phyloP scores from a whole-genome alignment of 177 flowering plant species.

The Telopea speciosissima region DNA sequence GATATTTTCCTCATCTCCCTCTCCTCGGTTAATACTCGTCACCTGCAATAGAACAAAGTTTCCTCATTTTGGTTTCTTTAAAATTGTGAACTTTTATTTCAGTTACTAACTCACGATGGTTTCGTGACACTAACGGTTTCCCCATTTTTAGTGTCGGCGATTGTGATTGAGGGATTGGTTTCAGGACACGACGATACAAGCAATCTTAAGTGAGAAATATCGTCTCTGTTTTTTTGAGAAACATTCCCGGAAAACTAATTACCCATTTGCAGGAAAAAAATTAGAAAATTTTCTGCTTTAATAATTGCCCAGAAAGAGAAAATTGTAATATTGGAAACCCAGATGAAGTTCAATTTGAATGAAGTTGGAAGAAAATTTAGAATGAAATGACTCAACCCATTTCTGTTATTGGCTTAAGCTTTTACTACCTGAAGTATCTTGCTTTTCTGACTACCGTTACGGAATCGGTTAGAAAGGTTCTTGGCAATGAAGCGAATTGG shows the following conservation, averaged over 20 bases:
- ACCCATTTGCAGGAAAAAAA: no score
- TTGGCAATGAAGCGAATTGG: slow-evolving; percentile 31
- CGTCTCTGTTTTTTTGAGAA: neutral
- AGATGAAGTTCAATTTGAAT: no score
- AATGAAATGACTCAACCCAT: neutral
- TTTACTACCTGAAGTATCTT: slow-evolving; percentile 16
- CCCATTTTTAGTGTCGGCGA: neutral
- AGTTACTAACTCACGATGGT: slow-evolving; percentile 28
- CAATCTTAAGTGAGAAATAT: neutral
- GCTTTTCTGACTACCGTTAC: neutral
- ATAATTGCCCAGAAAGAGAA: no score
- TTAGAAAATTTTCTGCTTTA: neutral
- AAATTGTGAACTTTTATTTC: slow-evolving; percentile 9
- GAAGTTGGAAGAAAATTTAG: neutral
- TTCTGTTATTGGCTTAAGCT: no score
- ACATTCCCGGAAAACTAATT: no score
- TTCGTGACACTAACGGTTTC: slow-evolving; percentile 25
- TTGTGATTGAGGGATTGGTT: no score
- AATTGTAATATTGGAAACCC: neutral
- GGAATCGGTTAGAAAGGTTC: slow-evolving; percentile 15
- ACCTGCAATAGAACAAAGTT: slow-evolving; percentile 31
- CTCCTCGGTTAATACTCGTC: slow-evolving; percentile 28
- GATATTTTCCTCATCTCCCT: slow-evolving; percentile 30
- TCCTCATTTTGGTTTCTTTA: neutral
- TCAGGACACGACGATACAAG: neutral